Percentiles rank a stretch among this genome's conserved stretches.
Evolutionary conservation across 805 yeast genomes (phyloP).

Genomic region (Cyberlindnera maclurae): DNA sequence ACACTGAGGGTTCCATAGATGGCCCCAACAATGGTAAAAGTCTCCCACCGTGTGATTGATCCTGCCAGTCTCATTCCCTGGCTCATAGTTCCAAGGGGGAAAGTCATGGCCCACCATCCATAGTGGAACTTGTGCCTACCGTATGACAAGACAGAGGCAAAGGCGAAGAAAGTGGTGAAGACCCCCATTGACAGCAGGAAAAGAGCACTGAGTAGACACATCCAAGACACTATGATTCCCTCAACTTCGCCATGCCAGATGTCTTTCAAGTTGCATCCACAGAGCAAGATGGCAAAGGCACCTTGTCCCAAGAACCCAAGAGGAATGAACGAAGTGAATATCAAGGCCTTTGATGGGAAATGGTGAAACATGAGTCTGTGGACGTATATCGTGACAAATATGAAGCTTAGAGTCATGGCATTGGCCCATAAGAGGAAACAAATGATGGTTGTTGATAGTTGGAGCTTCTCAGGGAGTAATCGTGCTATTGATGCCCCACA

Average conservation of each 20-base stretch:
- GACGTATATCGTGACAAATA: conserved; percentile 48
- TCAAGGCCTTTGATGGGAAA: conserved; percentile 45
- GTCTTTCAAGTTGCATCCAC: conserved; percentile 37
- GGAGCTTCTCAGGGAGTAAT: conserved; percentile 37
- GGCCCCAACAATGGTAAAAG: conserved; percentile 57
- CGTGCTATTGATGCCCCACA: conserved; percentile 52
- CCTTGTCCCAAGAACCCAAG: conserved; percentile 88
- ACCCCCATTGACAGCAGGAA: conserved; percentile 49
- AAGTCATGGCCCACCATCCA: conserved; percentile 80
- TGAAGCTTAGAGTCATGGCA: conserved; percentile 55
- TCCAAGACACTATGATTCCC: conserved; percentile 26
- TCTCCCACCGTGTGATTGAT: conserved; percentile 37
- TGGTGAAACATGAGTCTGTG: conserved; percentile 53
- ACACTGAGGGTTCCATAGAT: conserved; percentile 36
- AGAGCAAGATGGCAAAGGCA: conserved; percentile 53
- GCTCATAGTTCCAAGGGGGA: conserved; percentile 83
- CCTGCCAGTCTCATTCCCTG: conserved; percentile 50
- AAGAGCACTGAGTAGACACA: conserved; percentile 35
- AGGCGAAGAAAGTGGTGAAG: conserved; percentile 43
- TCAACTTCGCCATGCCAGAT: conserved; percentile 18
- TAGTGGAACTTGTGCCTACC: conserved; percentile 36
- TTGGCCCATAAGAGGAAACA: conserved; percentile 60
- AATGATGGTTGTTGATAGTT: conserved; percentile 46
- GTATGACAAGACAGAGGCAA: conserved; percentile 26
- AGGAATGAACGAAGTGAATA: conserved; percentile 70